These are phyloP conservation scores for Peronospora destructor DNA, from an alignment of 352 stramenopile genomes.

Conservation along the genomic window DNA sequence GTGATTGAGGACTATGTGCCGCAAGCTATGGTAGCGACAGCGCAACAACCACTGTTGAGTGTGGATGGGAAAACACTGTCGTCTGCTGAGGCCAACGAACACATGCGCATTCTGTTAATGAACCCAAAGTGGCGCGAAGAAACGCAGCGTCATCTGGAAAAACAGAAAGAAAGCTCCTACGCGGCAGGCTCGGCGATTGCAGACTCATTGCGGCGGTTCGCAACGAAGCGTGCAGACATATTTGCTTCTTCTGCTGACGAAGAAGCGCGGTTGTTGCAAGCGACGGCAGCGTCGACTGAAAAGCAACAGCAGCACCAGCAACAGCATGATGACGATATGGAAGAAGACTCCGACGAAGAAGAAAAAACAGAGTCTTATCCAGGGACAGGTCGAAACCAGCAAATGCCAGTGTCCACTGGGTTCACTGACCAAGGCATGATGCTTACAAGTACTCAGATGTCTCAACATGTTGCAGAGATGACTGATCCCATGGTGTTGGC, in stretches of 20 bases:
- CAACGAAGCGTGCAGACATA: slow-evolving; percentile 89
- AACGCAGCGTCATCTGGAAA: slow-evolving; percentile 91
- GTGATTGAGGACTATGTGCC: slow-evolving; percentile 86
- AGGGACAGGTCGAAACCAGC: slow-evolving; percentile 6
- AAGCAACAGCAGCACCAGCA: slow-evolving; percentile 19
- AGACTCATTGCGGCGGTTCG: slow-evolving; percentile 90
- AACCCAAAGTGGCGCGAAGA: slow-evolving; percentile 98
- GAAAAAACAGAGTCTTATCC: slow-evolving; percentile 10
- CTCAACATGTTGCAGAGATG: slow-evolving; percentile 11
- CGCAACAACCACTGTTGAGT: slow-evolving; percentile 47
- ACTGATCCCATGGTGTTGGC: slow-evolving; percentile 12
- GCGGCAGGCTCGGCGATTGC: slow-evolving; percentile 92
- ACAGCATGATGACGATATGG: slow-evolving; percentile 32
- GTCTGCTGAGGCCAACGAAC: slow-evolving; percentile 90
- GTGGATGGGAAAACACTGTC: slow-evolving; percentile 88
- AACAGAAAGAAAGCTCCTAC: slow-evolving; percentile 95
- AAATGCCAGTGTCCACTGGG: slow-evolving; percentile 3
- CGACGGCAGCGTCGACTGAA: slow-evolving; percentile 26
- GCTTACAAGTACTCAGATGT: slow-evolving; percentile 7
- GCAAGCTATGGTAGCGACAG: slow-evolving; percentile 25
- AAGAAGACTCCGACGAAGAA: slow-evolving; percentile 39
- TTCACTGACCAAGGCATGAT: slow-evolving; percentile 13
- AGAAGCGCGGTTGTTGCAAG: slow-evolving; percentile 60
- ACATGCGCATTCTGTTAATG: slow-evolving; percentile 98
- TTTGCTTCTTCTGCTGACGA: slow-evolving; percentile 88